A percentile compares a stretch with the other conserved stretches of the same genome.
Evolutionary conservation across 140 eudicot species (phyloP).

Genomic region (Ambrosia hybrid): DNA sequence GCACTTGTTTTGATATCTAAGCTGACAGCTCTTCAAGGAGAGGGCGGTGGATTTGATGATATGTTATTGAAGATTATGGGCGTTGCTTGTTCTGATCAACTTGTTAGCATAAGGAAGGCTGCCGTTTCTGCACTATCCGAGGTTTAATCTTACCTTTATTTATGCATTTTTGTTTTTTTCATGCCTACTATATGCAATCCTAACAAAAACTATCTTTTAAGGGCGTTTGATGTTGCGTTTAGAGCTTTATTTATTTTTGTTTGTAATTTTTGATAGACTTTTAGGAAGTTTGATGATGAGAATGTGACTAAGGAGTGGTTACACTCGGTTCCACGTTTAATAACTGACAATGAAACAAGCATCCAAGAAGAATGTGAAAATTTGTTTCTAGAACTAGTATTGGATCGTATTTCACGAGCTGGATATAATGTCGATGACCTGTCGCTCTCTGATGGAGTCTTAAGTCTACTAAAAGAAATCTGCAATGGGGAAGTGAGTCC

Average conservation of each 20-base stretch:
- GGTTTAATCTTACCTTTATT: conserved; percentile 41
- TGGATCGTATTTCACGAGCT: conserved; percentile 68
- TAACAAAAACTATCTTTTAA: background rate
- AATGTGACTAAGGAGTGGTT: conserved; percentile 87
- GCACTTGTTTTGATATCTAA: conserved; percentile 81
- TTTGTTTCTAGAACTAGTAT: conserved; percentile 72
- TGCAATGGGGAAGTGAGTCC: conserved; percentile 83
- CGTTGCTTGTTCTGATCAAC: conserved; percentile 88
- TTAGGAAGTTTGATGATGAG: conserved; percentile 57
- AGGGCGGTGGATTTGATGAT: conserved; percentile 64
- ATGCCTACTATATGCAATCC: background rate
- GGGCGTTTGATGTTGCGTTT: background rate
- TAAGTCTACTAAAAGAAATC: conserved; percentile 55
- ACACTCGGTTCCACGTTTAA: conserved; percentile 76
- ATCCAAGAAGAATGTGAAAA: conserved; percentile 98
- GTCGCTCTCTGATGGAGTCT: conserved; percentile 55
- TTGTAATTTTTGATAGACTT: conserved; percentile 50
- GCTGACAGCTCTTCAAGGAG: conserved; percentile 58
- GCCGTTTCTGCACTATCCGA: conserved; percentile 91
- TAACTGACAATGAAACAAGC: conserved; percentile 85
- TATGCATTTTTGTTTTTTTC: background rate
- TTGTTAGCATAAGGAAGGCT: conserved; percentile 96
- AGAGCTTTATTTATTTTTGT: background rate
- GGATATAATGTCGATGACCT: conserved; percentile 42
- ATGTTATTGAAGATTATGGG: conserved; percentile 82